Base-by-base conservation (phyloP, 345 rosid species). In the Barbarea vulgaris region DNA sequence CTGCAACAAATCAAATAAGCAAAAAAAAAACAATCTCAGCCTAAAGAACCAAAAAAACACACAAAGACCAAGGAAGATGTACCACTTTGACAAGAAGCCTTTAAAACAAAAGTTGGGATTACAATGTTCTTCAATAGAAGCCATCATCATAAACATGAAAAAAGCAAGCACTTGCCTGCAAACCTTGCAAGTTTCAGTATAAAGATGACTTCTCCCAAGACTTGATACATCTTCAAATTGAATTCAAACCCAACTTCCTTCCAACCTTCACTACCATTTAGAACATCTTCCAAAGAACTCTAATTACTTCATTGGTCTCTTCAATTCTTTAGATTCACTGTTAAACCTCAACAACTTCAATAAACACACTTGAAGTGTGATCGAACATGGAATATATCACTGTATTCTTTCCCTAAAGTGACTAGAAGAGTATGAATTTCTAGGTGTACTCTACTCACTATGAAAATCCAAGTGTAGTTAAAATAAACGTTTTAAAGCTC, bases 161-260 rank as follows among this genome's bases (percentile, higher is more conserved):
- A 83, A 89, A 82, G 96, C 99, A 92, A 90, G 97, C 97, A 90
- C 97, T 82, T 75, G 91, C 93, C 97, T 92, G 92, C 97, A 87
- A 87, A 90, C 84, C 92, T 95, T 78, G 96, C 82, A 90, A 85
- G 82, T 87, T 84, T 84, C 91, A 91, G 89, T 83, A 88, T 81
- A 85, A 94, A 94, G 93, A 86, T 80, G 93, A 91, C 95, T 91
- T 91, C 97, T 92, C 83, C 83, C 99, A 86, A 90, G 94, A 94
- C 93, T 90, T 92, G 97, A 86, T 83, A 95, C 80, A 87, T 89
- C 99, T 88, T 87, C 97, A 87, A 88, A 95, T 84, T 85, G 93
- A 82, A 92, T 79, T 89, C 97, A 95, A 85, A 92, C 96, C 82
- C 91, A 89, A 94, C 96, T 87, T 92, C 91, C 99, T 89, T 90